Evolutionary conservation across 768 basidiomycete genomes (phyloP), one percentile per base, ranked within the genome.

Genomic region (Hemileccinum impolitum): DNA sequence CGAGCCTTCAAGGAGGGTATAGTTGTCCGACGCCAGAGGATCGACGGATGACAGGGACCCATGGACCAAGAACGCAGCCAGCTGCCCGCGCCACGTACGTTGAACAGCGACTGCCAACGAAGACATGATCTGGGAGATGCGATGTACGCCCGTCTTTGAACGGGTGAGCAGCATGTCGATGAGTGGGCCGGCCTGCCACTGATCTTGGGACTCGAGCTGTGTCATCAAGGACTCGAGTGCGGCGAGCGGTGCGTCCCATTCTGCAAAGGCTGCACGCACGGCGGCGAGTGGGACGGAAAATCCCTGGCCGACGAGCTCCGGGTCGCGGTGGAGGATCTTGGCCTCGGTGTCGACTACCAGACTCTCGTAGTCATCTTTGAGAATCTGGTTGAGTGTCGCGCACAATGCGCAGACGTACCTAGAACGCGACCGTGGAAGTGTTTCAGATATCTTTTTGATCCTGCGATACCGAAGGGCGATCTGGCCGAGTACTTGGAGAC

Each of bases 181-280:
- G 25, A 94, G 71, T 2, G 80, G 80, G 1, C 93, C 92, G 4
- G 92, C 84, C 45, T 75, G 75, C 78, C 79, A 78, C 14, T 65
- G 55, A 18, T 75, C 64, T 51, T 77, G 66, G 3, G 75, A 65
- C 54, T 84, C 75, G 35, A 94, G 69, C 36, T 81, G 77, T 10
- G 82, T 75, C 47, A 90, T 71, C 39, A 94, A 69, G 8, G 77
- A 71, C 41, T 77, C 74, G 25, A 96, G 75, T 5, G 87, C 80
- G 31, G 82, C 81, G 41, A 96, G 72, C 13, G 91, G 91, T 8
- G 88, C 85, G 57, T 92, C 89, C 94, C 94, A 96, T 66, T 81
- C 81, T 7, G 88, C 79, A 65, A 95, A 94, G 15, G 78, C 81
- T 11, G 94, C 89, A 45, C 87, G 81, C 51, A 96, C 70, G 6